Evolutionary conservation across 345 rosid genomes (phyloP).

Genomic region (Gossypium turneri): DNA sequence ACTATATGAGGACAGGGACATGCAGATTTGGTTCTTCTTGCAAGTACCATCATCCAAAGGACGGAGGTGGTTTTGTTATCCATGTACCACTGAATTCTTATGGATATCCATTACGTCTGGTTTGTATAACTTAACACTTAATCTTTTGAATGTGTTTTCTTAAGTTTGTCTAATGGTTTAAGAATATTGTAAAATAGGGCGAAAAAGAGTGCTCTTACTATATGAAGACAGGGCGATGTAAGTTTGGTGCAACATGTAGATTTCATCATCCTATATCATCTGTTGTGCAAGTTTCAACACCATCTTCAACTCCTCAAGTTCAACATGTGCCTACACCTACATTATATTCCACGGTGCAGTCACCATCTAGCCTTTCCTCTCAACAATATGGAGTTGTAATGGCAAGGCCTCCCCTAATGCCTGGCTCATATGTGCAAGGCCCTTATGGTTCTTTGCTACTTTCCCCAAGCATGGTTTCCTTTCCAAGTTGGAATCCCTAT

Average conservation of each 20-base stretch:
- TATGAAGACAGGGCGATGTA: constrained; percentile 84
- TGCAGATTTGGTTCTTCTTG: constrained; percentile 94
- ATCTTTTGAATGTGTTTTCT: background rate
- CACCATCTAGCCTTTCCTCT: constrained; percentile 53
- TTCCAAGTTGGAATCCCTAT: constrained; percentile 66
- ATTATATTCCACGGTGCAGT: constrained; percentile 54
- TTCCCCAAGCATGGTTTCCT: constrained; percentile 63
- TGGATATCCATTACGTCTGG: constrained; percentile 90
- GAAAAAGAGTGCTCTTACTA: constrained; percentile 86
- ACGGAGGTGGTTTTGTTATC: constrained; percentile 50
- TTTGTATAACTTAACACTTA: constrained; percentile 38
- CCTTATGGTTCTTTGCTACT: constrained; percentile 70
- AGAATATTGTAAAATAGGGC: constrained; percentile 49
- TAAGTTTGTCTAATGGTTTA: constrained; percentile 7
- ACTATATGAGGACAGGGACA: constrained; percentile 76
- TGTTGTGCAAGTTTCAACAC: constrained; percentile 42
- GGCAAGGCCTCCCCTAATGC: constrained; percentile 72
- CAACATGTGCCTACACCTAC: constrained; percentile 36
- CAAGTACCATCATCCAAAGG: constrained; percentile 88
- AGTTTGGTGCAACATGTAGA: constrained; percentile 77
- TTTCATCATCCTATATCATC: constrained; percentile 82
- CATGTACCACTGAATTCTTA: constrained; percentile 48
- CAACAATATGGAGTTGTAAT: constrained; percentile 69
- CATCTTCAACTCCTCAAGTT: constrained; percentile 46
- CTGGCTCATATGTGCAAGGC: constrained; percentile 62